Conservation (phyloP, 306 rosid species). For the Begonia masoniana region DNA sequence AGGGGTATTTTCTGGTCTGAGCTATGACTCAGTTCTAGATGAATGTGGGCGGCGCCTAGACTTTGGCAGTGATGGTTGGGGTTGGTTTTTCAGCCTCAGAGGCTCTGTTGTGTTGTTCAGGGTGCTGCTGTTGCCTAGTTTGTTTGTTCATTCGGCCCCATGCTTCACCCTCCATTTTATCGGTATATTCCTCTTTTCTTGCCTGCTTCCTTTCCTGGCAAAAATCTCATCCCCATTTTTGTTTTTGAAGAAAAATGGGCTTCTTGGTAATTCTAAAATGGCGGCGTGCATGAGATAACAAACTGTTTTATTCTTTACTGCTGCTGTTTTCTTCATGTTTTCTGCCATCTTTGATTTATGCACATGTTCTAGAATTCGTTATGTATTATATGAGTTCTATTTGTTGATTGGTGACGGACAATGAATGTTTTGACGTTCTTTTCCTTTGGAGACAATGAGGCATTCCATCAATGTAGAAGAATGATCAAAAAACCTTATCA, state of each 20-base stretch:
- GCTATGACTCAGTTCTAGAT: conserved; percentile 21
- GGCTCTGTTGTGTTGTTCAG: conserved; percentile 29
- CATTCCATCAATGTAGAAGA: no score
- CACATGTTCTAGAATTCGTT: no score
- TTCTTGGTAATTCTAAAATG: no score
- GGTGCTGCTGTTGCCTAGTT: conserved; percentile 42
- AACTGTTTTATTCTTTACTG: no score
- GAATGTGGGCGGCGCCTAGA: conserved; percentile 14
- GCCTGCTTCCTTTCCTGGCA: neutral
- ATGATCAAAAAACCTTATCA: no score
- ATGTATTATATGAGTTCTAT: no score
- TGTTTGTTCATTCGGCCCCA: conserved; percentile 49
- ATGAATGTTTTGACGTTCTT: no score
- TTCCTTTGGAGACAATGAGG: no score
- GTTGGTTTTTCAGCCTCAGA: conserved; percentile 17
- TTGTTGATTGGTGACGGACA: no score
- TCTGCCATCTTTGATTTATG: no score
- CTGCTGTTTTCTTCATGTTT: no score
- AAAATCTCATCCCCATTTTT: neutral
- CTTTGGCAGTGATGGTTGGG: conserved; percentile 15
- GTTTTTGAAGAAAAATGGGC: neutral
- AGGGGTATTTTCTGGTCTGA: neutral
- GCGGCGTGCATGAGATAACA: no score
- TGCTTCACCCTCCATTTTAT: conserved; percentile 46
- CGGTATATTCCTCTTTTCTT: conserved; percentile 24